These are phyloP conservation scores for Glutinoglossum americanum DNA, from an alignment of 495 filamentous ascomycete species.

Conservation along the genomic window DNA sequence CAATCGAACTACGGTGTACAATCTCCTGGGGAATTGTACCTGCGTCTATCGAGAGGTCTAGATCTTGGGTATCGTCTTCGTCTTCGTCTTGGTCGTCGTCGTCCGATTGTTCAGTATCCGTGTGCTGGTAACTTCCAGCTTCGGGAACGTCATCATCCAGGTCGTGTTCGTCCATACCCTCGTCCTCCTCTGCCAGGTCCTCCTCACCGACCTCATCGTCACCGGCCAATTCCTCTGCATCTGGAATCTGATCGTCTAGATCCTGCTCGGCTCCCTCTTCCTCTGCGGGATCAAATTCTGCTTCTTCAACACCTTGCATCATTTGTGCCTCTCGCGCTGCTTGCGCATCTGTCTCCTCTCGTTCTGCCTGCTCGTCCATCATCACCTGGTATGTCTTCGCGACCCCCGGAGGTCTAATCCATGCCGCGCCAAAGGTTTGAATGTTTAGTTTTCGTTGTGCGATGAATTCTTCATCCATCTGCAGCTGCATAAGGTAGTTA, in stretches of 20 bases:
- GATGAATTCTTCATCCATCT: conserved; percentile 17
- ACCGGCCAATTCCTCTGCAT: conserved; percentile 31
- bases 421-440: conserved; percentile 19
- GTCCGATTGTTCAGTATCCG: conserved; percentile 55
- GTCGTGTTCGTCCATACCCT: conserved; percentile 30
- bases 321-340: conserved; percentile 12
- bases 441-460: conserved; percentile 18
- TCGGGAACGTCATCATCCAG: conserved; percentile 48
- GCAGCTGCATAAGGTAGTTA: conserved; percentile 11
- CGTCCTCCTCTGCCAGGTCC: conserved; percentile 16
- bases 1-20: background rate
- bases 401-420: conserved; percentile 23
- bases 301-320: conserved; percentile 13
- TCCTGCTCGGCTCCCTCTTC: conserved; percentile 32
- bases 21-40: background rate
- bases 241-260: conserved; percentile 46
- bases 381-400: conserved; percentile 22
- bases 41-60: background rate
- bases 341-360: conserved; percentile 18
- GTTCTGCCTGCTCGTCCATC: conserved; percentile 20
- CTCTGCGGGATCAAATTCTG: conserved; percentile 21
- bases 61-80: conserved; percentile 15
- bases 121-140: conserved; percentile 54
- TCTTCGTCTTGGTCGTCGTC: conserved; percentile 21
- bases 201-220: conserved; percentile 27